Evolutionary conservation across 2,329 filamentous ascomycete genomes (phyloP).

Genomic region (Elsinoe necatrix): DNA sequence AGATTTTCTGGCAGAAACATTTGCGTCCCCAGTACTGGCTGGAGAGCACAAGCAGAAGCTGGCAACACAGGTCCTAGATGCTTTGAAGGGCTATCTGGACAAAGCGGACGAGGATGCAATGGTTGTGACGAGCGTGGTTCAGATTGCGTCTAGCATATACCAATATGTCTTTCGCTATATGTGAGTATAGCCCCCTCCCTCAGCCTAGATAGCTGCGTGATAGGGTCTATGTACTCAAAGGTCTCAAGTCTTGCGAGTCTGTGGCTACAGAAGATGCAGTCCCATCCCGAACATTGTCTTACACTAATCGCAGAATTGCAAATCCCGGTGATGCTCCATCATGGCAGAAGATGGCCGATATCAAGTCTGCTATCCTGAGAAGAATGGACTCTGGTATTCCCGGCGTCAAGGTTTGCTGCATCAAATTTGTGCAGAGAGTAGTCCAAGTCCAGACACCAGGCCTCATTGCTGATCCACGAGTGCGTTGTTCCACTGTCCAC

Average conservation of each 20-base stretch:
- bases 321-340: slow-evolving; percentile 71
- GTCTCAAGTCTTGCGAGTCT: too few relatives aligned
- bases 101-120: slow-evolving; percentile 58
- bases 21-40: slow-evolving; percentile 78
- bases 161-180: slow-evolving; percentile 86
- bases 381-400: slow-evolving; percentile 75
- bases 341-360: slow-evolving; percentile 80
- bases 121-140: slow-evolving; percentile 78
- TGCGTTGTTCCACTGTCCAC: slow-evolving; percentile 39
- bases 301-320: slow-evolving; percentile 57
- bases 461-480: slow-evolving; percentile 69
- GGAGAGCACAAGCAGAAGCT: slow-evolving; percentile 71
- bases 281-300: background rate
- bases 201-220: background rate
- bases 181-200: slow-evolving; percentile 53
- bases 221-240: background rate
- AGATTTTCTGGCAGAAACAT: slow-evolving; percentile 91
- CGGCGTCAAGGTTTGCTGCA: slow-evolving; percentile 81
- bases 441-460: slow-evolving; percentile 88
- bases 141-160: slow-evolving; percentile 86
- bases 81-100: slow-evolving; percentile 47
- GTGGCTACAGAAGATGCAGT: background rate
- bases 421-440: slow-evolving; percentile 94
- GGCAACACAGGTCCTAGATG: slow-evolving; percentile 68
- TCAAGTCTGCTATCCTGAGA: slow-evolving; percentile 80